Conservation (phyloP, 2,329 filamentous ascomycete species). For the Drechslerella coelobrocha region DNA sequence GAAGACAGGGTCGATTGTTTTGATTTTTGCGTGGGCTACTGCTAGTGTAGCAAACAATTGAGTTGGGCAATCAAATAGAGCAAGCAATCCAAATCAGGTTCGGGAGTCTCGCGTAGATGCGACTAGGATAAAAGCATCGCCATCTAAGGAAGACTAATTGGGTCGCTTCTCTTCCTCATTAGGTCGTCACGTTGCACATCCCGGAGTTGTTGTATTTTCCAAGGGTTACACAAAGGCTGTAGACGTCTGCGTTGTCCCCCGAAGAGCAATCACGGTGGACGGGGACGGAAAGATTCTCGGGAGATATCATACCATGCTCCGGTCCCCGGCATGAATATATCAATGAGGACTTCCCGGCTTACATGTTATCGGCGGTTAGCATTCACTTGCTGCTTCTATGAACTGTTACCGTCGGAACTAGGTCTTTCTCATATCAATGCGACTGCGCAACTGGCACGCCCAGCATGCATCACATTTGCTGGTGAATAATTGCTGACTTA, state of each 20-base stretch:
- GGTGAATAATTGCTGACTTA: no score
- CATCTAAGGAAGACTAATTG: not conserved
- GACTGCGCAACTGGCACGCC: no score
- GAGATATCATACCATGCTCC: not conserved
- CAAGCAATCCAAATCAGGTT: no score
- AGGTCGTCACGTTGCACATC: not conserved
- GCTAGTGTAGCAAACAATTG: no score
- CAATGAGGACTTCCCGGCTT: not conserved
- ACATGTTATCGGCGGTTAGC: not conserved
- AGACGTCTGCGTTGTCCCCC: constrained; percentile 31
- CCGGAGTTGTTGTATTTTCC: constrained; percentile 37
- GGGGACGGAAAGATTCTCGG: not conserved
- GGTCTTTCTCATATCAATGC: no score
- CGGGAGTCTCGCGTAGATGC: no score
- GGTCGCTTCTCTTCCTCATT: constrained; percentile 14
- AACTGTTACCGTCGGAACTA: no score
- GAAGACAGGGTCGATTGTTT: no score
- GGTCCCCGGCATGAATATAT: not conserved
- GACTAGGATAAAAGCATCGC: not conserved
- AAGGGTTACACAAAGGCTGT: constrained; percentile 34
- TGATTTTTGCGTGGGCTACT: no score
- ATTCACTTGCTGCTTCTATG: no score
- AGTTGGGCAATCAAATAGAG: no score
- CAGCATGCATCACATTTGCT: no score
- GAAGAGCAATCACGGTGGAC: constrained; percentile 26